Conservation (phyloP, 2,329 filamentous ascomycete genomes). For the Colletotrichum sp. region DNA sequence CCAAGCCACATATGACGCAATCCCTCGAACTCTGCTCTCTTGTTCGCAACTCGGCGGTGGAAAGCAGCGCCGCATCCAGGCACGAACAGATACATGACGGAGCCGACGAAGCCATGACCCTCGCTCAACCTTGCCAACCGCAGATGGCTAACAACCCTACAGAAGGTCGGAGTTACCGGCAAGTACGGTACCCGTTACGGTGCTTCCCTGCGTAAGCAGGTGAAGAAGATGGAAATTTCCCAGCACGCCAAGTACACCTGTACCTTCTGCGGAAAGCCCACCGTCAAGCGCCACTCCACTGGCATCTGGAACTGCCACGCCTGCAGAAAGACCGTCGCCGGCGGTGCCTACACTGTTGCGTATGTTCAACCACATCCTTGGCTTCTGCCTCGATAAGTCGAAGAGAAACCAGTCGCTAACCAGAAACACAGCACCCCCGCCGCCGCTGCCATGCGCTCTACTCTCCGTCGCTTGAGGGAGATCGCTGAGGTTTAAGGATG, state of each 20-base stretch:
- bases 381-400: neutral
- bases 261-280: slow-evolving; percentile 98
- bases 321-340: slow-evolving; percentile 89
- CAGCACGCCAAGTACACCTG: slow-evolving; percentile 98
- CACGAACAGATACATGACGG: neutral
- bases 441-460: slow-evolving; percentile 92
- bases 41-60: neutral
- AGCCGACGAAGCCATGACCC: neutral
- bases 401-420: slow-evolving; percentile 29
- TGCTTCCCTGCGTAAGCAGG: slow-evolving; percentile 96
- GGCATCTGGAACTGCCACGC: slow-evolving; percentile 97
- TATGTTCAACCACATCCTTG: slow-evolving; percentile 61
- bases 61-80: neutral
- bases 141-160: slow-evolving; percentile 20
- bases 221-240: slow-evolving; percentile 99
- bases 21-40: neutral
- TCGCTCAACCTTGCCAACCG: neutral
- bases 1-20: neutral
- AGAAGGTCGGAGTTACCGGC: slow-evolving; percentile 96
- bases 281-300: slow-evolving; percentile 87
- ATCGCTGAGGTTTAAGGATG: slow-evolving; percentile 87
- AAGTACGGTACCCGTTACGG: slow-evolving; percentile 99
- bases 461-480: slow-evolving; percentile 95
- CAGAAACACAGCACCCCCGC: slow-evolving; percentile 76
- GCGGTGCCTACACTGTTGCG: slow-evolving; percentile 95